Conservation (phyloP, 139 green algal genomes). For the Chlorella sp. region DNA sequence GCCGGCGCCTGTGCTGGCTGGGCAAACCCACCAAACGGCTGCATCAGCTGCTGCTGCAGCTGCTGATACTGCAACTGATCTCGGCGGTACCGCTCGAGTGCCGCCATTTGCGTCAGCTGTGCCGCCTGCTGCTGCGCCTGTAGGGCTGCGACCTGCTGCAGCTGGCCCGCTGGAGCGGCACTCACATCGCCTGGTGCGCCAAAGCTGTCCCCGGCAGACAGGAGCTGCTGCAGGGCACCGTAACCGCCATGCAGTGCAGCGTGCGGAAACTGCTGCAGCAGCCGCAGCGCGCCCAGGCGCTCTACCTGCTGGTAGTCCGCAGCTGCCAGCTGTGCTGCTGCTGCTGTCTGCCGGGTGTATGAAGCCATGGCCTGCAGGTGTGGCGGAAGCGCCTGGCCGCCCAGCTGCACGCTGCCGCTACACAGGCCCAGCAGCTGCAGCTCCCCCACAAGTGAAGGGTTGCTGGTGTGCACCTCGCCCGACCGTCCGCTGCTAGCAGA, state of each 20-base stretch:
- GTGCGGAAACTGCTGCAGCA: not conserved
- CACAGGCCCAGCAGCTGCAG: constrained; percentile 25
- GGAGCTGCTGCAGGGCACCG: not conserved
- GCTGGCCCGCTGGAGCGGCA: too few species aligned
- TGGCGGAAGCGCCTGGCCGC: not conserved
- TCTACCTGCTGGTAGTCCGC: not conserved
- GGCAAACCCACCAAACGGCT: too few species aligned
- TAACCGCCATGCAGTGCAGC: not conserved
- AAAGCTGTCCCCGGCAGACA: not conserved
- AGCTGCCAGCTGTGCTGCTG: not conserved
- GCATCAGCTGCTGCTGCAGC: too few species aligned
- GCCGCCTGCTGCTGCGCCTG: too few species aligned
- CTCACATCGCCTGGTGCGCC: too few species aligned
- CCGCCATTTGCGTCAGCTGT: too few species aligned
- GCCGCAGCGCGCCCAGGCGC: not conserved
- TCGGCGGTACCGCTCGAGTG: too few species aligned
- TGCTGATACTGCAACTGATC: too few species aligned
- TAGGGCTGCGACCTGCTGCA: too few species aligned
- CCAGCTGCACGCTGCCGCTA: not conserved
- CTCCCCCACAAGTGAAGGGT: not conserved
- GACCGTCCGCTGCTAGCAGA: not conserved
- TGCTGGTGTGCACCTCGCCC: not conserved
- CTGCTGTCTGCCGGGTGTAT: too few species aligned
- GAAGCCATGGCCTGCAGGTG: too few species aligned
- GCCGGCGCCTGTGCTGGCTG: too few species aligned